Conservation (phyloP, 2,329 filamentous ascomycete species). For the Sporothrix pallida region DNA sequence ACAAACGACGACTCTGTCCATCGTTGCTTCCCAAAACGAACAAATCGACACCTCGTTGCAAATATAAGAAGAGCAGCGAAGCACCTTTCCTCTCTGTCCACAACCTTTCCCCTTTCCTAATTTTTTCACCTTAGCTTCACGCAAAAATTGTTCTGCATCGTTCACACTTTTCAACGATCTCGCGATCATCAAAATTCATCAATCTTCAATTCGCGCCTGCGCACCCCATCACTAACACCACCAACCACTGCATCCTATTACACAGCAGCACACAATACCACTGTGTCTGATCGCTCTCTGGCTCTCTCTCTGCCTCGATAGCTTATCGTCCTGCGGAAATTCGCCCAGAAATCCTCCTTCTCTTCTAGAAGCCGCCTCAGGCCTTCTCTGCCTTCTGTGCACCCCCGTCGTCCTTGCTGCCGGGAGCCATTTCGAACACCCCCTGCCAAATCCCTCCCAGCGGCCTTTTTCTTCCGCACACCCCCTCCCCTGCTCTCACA, state of each 20-base stretch:
- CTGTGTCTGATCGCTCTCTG: not conserved
- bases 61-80: constrained; percentile 17
- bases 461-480: constrained; percentile 20
- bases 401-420: constrained; percentile 28
- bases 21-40: constrained; percentile 23
- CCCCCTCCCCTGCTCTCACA: constrained; percentile 21
- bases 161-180: not conserved
- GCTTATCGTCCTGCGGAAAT: constrained; percentile 14
- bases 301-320: not conserved
- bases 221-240: not conserved
- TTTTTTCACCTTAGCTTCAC: not conserved
- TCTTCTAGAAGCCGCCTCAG: constrained; percentile 34
- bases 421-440: constrained; percentile 25
- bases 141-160: no score
- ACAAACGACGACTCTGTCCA: not conserved
- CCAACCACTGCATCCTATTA: not conserved
- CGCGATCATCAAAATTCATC: not conserved
- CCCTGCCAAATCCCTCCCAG: not conserved
- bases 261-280: not conserved
- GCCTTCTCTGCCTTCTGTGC: constrained; percentile 19
- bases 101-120: not conserved
- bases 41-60: constrained; percentile 14
- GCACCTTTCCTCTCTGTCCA: not conserved
- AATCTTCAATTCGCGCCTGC: not conserved
- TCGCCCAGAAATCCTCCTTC: constrained; percentile 18